Evolutionary conservation across 306 rosid genomes (phyloP), one percentile per base, ranked within the genome.

Genomic region (Phaseolus lunatus): DNA sequence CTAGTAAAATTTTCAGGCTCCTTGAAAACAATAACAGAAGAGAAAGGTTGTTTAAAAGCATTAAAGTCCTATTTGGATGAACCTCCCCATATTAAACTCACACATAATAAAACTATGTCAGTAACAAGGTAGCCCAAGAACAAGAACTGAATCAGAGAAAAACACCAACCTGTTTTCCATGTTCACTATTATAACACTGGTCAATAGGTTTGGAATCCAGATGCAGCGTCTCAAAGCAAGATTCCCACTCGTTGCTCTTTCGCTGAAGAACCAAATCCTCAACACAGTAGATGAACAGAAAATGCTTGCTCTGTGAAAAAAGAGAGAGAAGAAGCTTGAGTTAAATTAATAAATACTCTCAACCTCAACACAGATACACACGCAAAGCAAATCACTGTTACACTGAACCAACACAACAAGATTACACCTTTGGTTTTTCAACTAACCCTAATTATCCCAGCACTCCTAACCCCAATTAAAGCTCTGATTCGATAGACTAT

Each of bases 211-310:
- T 70, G 50, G 92, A 75, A 88, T 92, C 87, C 86, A 95, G 79
- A 29, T 78, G 84, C 84, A 92, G 77, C 72, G 86, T 88, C 76
- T 88, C 80, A 68, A 79, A 95, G 77, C 97, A 92, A 3, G 88
- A 88, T 71, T 88, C 87, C 97, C 99, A 95, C 73, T 87, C 77
- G 7, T 18, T 13, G 66, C 47, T 67, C 81, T 78, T 85, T 65
- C 11, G 49, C 48, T 84, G 68, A 8, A 49, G 31, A 48, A 56
- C 91, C 69, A 85, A 62, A 59, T 79, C 76, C 93, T 92, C 96
- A 24, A 92, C 64, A 73, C 97, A 95, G 72, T 87, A 78, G 67
- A 92, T 88, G 81, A 92, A 90, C 70, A 91, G 90, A 81, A 95
- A 95, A 79, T 95, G 90, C 66, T 76, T 85, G 50, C 58, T 78